A percentile compares a stretch with the other conserved stretches of the same genome.
Conservation (phyloP, 306 rosid species). For the Sicyos edulis region DNA sequence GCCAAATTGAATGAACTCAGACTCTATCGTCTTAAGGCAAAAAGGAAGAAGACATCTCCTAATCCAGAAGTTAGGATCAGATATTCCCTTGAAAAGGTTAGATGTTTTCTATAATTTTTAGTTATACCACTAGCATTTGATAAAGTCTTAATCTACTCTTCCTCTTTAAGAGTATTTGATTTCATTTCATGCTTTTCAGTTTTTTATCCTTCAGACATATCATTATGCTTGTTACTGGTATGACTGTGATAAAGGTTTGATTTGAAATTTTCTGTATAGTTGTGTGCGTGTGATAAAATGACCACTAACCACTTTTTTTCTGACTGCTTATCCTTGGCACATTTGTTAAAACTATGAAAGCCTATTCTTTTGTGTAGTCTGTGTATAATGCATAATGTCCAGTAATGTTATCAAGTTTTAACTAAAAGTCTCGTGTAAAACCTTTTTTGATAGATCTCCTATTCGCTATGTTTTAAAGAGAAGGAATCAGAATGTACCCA, state of each 20-base stretch:
- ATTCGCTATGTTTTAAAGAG: too few species aligned
- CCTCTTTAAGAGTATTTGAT: not conserved
- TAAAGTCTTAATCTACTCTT: not conserved
- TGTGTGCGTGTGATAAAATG: slow-evolving; percentile 10
- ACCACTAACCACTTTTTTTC: not conserved
- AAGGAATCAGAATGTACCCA: too few species aligned
- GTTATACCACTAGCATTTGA: not conserved
- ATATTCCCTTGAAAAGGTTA: slow-evolving; percentile 80
- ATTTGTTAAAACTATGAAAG: slow-evolving; percentile 4
- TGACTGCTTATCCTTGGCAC: not conserved
- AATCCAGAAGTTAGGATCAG: slow-evolving; percentile 85
- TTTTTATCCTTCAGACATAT: not conserved
- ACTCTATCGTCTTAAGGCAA: slow-evolving; percentile 76
- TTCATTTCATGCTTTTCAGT: not conserved
- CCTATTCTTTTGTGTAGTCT: not conserved
- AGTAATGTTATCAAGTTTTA: not conserved
- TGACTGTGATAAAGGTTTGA: not conserved
- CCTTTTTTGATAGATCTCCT: not conserved
- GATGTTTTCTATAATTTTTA: not conserved
- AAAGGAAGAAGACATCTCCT: slow-evolving; percentile 76
- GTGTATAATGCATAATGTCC: not conserved
- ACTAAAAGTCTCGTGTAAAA: not conserved
- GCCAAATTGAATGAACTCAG: slow-evolving; percentile 73
- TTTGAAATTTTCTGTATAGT: not conserved
- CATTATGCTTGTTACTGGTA: not conserved